Conservation (phyloP, 805 yeast genomes). For the Cyberlindnera mycetangii region DNA sequence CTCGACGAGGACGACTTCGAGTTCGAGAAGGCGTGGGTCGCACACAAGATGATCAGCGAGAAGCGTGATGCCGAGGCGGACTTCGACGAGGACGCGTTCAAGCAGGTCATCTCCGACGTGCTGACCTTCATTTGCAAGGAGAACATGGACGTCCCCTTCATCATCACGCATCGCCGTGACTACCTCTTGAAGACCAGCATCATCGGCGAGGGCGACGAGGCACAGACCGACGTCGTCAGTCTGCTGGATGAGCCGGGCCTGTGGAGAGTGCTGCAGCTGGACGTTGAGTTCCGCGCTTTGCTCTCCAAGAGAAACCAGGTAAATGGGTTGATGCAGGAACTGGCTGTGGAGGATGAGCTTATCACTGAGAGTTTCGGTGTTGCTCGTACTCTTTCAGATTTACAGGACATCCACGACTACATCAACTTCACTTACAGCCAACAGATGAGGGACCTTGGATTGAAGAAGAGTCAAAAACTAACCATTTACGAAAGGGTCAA, state of each 20-base stretch:
- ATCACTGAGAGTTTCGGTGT: slow-evolving; percentile 52
- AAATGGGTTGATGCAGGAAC: slow-evolving; percentile 48
- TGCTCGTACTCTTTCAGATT: slow-evolving; percentile 67
- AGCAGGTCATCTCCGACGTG: slow-evolving; percentile 65
- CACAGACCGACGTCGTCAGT: slow-evolving; percentile 37
- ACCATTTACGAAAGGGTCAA: slow-evolving; percentile 66
- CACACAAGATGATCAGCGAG: slow-evolving; percentile 44
- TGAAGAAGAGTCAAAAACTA: slow-evolving; percentile 39
- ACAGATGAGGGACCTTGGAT: slow-evolving; percentile 36
- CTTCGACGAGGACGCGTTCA: slow-evolving; percentile 51
- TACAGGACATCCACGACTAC: slow-evolving; percentile 85
- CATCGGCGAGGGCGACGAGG: slow-evolving; percentile 40
- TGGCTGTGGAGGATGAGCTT: slow-evolving; percentile 57
- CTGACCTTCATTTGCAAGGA: slow-evolving; percentile 74
- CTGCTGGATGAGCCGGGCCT: slow-evolving; percentile 76
- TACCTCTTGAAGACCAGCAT: slow-evolving; percentile 62
- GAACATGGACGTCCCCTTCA: slow-evolving; percentile 87
- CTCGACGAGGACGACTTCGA: slow-evolving; percentile 65
- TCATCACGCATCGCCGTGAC: slow-evolving; percentile 94
- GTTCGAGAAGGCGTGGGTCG: slow-evolving; percentile 78
- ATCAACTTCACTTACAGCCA: slow-evolving; percentile 64
- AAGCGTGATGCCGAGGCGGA: slow-evolving; percentile 28
- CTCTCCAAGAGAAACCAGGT: slow-evolving; percentile 69
- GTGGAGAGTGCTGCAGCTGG: slow-evolving; percentile 87
- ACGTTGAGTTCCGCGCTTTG: slow-evolving; percentile 83